Base-by-base conservation (phyloP, 164 flowering plant species). In the Chimonanthus praecox region DNA sequence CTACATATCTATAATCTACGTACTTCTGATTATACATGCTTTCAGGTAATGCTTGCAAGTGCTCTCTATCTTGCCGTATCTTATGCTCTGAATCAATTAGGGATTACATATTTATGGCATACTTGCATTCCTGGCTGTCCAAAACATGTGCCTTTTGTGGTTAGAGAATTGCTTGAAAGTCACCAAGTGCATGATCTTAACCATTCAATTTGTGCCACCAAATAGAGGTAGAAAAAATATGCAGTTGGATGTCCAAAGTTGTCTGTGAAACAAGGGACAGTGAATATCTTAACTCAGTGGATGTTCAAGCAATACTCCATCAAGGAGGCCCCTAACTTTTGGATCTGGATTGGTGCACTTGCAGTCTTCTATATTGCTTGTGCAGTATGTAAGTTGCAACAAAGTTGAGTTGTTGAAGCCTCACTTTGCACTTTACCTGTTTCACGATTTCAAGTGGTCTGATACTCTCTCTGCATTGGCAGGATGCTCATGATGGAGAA, bases 401-500 rank as follows among this genome's bases (percentile, higher is more conserved):
- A 54, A 54, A 54, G 60, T 54, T 3, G 60, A 54, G 60, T 54
- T 13, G 15, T 54, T 54, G 60, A 54, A 54, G 60, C 15, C 15
- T 54, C 4, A 16, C 15, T 10, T 54, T 54, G 60, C 15, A 54
- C 8, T 54, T 16, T 54, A 9, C 47, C 45, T 33, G 45, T 44
- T 51, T 47, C 18, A 54, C 13, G 10, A 7, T 73, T 73, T 67
- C 16, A 73, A 46, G 45, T 61, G 21, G 58, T 72, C 46, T 47
- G 10, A 46, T 48, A 16, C 20, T 33, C 47, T 49, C 47, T 66
- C 3, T 4, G 5, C 45, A 15, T 48, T 81, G 74, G 81, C 85
- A 89, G 96, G 84, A 75, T 68, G 86, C 86, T 80, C 93, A 91
- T 79, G 83, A 85, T 69, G 86, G 84, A 9, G 96, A 91, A 82